phyloP scores from a whole-genome alignment of 2,329 filamentous ascomycete species.

The Aspergillus sp. region DNA sequence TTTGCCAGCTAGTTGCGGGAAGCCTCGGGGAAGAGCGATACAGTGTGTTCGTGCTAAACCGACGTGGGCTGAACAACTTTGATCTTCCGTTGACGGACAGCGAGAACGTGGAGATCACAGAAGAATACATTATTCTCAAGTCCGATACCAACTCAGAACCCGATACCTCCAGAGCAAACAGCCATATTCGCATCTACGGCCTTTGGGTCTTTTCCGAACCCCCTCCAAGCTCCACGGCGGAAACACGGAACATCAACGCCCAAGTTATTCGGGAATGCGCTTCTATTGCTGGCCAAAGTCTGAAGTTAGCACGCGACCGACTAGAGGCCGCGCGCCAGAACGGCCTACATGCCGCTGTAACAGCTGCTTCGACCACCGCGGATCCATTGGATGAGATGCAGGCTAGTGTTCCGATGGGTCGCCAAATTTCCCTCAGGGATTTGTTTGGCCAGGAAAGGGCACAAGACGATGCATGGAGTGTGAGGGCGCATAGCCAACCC shows the following conservation, averaged over 20 bases:
- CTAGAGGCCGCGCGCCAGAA: slow-evolving; percentile 36
- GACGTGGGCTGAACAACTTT: slow-evolving; percentile 70
- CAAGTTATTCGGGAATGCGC: slow-evolving; percentile 58
- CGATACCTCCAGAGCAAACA: slow-evolving; percentile 17
- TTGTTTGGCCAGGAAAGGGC: slow-evolving; percentile 56
- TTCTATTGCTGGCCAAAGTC: slow-evolving; percentile 50
- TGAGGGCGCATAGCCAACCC: slow-evolving; percentile 45
- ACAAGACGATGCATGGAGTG: slow-evolving; percentile 52
- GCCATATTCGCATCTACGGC: slow-evolving; percentile 53
- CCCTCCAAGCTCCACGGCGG: slow-evolving; percentile 54
- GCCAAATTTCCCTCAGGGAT: slow-evolving; percentile 54
- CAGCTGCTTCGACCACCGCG: slow-evolving; percentile 27
- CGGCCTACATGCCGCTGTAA: slow-evolving; percentile 33
- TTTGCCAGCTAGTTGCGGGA: slow-evolving; percentile 64
- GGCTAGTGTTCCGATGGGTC: slow-evolving; percentile 51
- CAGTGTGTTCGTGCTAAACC: slow-evolving; percentile 69
- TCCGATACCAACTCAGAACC: slow-evolving; percentile 36
- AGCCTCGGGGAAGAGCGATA: slow-evolving; percentile 49
- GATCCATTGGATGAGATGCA: slow-evolving; percentile 39
- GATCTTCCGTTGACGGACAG: slow-evolving; percentile 60
- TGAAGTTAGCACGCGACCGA: slow-evolving; percentile 44
- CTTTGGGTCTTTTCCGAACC: slow-evolving; percentile 66
- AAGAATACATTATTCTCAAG: slow-evolving; percentile 62
- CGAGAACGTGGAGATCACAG: slow-evolving; percentile 64
- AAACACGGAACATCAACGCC: slow-evolving; percentile 52